Evolutionary conservation across 2,329 filamentous ascomycete genomes (phyloP), one percentile per base, ranked within the genome.

Genomic region (Cercospora sojina): DNA sequence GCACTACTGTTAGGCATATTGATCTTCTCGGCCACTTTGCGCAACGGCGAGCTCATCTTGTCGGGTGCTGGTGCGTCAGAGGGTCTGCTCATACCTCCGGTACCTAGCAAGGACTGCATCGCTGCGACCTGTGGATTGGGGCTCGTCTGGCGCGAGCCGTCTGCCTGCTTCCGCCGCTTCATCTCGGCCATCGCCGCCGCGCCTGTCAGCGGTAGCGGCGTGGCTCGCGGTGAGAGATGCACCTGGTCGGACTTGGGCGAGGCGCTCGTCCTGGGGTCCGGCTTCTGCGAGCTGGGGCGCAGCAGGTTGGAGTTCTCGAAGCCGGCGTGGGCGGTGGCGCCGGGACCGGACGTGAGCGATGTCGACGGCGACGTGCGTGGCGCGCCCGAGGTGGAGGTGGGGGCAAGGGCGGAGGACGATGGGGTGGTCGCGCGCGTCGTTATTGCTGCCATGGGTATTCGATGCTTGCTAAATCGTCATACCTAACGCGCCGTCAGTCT

Each of bases 171-270:
- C 65, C 75, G 76, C 53, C 80, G 78, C 65, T 81, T 81, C 70
- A 83, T 77, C 70, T 84, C 83, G 55, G 79, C 80, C 71, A 84
- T 76, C 47, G 82, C 83, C 64, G 80, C 80, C 20, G 81, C 80
- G 56, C 81, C 83, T 0, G 83, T 83, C 27, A 85, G 67, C 27
- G 71, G 67, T 51, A 72, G 64, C n/a, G 69, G 62, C 31, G 71
- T 58, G 25, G 64, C 67, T 18, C 75, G 72, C 8, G 80, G 79
- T 35, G 80, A 82, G 57, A 80, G 71, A 7, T 76, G 77, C 29
- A 67, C 67, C 64, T 78, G 78, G 23, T 78, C 79, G 9, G 80
- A 80, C 66, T 80, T 82, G 59, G 81, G 80, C 60, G 81, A 80
- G 73, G 67, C 68, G 55, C 64, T 67, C 62, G 69, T 70, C 60